Conservation (phyloP, 2,329 filamentous ascomycete species). For the Monilinia aucupariae region DNA sequence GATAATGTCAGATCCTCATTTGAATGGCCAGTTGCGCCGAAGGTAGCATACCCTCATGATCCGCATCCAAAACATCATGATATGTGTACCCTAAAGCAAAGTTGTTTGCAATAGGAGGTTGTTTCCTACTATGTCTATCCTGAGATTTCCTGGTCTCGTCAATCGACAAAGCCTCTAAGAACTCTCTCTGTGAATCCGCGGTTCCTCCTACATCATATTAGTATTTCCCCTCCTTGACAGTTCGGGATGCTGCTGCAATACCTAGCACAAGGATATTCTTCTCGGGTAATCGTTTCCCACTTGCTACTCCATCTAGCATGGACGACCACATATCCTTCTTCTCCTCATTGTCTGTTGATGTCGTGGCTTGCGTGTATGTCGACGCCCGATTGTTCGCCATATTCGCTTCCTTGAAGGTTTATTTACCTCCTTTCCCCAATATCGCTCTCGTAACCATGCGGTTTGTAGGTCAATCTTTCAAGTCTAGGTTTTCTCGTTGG, state of each 20-base stretch:
- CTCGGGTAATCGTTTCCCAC: conserved; percentile 81
- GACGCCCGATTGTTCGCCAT: conserved; percentile 35
- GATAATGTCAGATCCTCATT: conserved; percentile 23
- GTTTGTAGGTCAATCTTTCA: conserved; percentile 5
- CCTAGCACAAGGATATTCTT: conserved; percentile 86
- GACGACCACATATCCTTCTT: conserved; percentile 93
- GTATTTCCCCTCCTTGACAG: conserved; percentile 15
- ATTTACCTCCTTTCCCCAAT: conserved; percentile 17
- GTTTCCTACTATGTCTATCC: conserved; percentile 53
- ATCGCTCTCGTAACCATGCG: conserved; percentile 15
- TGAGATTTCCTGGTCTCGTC: conserved; percentile 40
- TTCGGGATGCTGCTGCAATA: conserved; percentile 38
- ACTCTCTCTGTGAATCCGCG: conserved; percentile 77
- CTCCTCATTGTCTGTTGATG: conserved; percentile 48
- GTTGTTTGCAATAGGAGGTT: conserved; percentile 79
- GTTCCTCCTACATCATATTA: conserved; percentile 59
- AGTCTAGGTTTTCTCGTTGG: conserved; percentile 8
- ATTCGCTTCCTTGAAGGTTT: conserved; percentile 12
- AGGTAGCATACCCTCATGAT: conserved; percentile 71
- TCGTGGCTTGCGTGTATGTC: conserved; percentile 49
- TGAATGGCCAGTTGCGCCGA: neutral
- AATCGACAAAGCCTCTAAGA: conserved; percentile 56
- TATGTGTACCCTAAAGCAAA: conserved; percentile 94
- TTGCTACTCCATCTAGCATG: conserved; percentile 85
- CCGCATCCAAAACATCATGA: conserved; percentile 86